Base-by-base conservation (phyloP, 2,329 filamentous ascomycete genomes). In the Venturia carpophila region DNA sequence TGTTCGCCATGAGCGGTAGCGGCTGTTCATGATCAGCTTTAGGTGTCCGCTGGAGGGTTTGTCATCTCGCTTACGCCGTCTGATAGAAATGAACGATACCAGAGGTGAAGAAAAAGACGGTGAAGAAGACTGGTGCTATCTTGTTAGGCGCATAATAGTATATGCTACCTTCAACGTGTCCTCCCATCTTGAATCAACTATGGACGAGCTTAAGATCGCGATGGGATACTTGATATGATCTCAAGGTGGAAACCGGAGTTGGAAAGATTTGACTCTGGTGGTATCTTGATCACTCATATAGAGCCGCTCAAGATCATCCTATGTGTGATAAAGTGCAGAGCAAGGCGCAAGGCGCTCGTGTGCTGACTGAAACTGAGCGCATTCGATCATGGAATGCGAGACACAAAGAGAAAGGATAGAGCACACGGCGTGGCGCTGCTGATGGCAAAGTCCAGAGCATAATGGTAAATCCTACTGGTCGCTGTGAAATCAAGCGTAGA, bases 1-100 rank as follows among this genome's bases (percentile, higher is more conserved):
- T 17, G 85, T 75, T 62, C 78, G 79, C 80, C 82, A 87, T 68
- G 79, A 82, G 67, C 82, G 82, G 70, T 85, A 83, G 64, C 76
- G 80, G 27, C 52, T 58, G 27, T 56, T 83, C 85, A 62, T 68
- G n/a, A 62, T 45, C 45, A 30, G 52, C 47, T 52, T 27, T 52
- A 13, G 47, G 21, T 2, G 9, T 56, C 58, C 11, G 42, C 3
- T 27, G 17, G 24, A 65, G n/a, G 41, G 27, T 11, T 27, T 15
- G 47, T 3, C 11, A 37, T 7, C 37, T 10, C 7, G 19, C 27
- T n/a, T 39, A 58, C 84, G 77, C 74, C 69, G 80, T 83, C 70
- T 85, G 83, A 73, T 79, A 85, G n/a, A 78, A 71, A 69, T 86
- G 83, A 2, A 75, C 68, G n/a, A 72, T 52, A 5, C 77, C 79